Base-by-base conservation (phyloP, 768 basidiomycete genomes). In the Termitomyces heimii region DNA sequence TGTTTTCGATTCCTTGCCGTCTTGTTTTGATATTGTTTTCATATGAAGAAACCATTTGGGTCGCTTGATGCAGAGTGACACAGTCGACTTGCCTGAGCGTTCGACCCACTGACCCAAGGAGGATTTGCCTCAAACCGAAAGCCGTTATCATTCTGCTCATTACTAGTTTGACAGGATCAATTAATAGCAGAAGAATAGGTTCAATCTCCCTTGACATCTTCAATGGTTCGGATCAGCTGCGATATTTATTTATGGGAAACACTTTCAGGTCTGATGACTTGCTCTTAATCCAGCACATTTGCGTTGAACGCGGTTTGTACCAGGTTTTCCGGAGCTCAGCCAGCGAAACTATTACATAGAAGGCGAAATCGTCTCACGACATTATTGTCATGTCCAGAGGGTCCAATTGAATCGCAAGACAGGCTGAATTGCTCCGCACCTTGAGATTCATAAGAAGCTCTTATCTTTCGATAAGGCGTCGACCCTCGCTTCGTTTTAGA, bases 71-170 rank as follows among this genome's bases (percentile, higher is more conserved):
- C 34, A 28, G 34, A 16, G 35, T 10, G 18, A 37, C 12, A 22
- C 4, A 3, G 24, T 37, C 9, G 18, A 37, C 24, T 28, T 37
- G 9, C 8, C 24, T 24, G 34, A 22, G 5, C 34, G 9, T 18
- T 18, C 5, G 18, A 22, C 7, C 32, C 22, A 50, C 20, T 10
- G 13, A 10, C 9, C 20, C 14, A 1, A 20, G 0, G 13, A 49
- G 29, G 78, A 78, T 16, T 35, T 35, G 14, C 22, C 48, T 9
- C 7, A 14, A 24, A 35, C 5, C 32, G 4, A 32, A 16, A 22
- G 47, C 22, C 1, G 43, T 26, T 16, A 37, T 44, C 5, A 7
- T 32, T 48, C 4, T 3, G 24, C 47, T 48, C 28, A 20, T 7
- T 34, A 16, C 22, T 12, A 18, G 20, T 18, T 18, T 9, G 14